phyloP scores from a whole-genome alignment of 2,329 filamentous ascomycete genomes.

The Eurotiales sp. region DNA sequence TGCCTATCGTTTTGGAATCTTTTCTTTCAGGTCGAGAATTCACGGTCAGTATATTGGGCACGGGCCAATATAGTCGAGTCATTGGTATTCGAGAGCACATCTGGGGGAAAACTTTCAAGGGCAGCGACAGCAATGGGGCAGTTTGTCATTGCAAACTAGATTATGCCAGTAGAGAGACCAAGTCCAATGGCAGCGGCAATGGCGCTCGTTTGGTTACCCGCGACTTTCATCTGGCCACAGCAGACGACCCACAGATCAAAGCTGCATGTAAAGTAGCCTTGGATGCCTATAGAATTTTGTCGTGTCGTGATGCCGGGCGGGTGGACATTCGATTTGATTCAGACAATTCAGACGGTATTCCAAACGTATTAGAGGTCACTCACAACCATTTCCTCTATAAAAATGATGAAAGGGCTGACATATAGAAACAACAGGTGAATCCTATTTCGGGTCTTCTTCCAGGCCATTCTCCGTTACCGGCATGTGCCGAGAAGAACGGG shows the following conservation, averaged over 20 bases:
- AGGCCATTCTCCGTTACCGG: constrained; percentile 10
- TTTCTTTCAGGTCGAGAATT: constrained; percentile 23
- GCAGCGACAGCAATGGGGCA: not conserved
- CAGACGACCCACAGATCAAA: constrained; percentile 13
- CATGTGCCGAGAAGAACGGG: constrained; percentile 13
- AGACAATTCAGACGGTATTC: not conserved
- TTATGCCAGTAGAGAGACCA: not conserved
- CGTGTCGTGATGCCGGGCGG: constrained; percentile 17
- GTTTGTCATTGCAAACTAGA: not conserved
- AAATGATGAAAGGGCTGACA: constrained; percentile 7
- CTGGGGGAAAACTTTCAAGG: constrained; percentile 8
- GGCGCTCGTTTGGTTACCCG: not conserved
- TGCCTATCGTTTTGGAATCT: constrained; percentile 20
- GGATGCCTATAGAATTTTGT: constrained; percentile 14
- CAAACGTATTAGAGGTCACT: constrained; percentile 13
- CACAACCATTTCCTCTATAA: too few relatives aligned
- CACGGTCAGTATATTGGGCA: constrained; percentile 22
- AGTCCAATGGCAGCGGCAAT: not conserved
- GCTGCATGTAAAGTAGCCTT: constrained; percentile 15
- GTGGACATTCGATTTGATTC: constrained; percentile 18
- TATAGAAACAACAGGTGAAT: constrained; percentile 10
- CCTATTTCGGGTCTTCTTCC: constrained; percentile 17
- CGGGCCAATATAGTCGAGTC: constrained; percentile 16
- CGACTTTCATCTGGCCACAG: constrained; percentile 3
- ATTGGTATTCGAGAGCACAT: constrained; percentile 18